These are phyloP conservation scores for Aquilaria yunnanensis DNA, from an alignment of 345 rosid genomes.

Conservation along the genomic window DNA sequence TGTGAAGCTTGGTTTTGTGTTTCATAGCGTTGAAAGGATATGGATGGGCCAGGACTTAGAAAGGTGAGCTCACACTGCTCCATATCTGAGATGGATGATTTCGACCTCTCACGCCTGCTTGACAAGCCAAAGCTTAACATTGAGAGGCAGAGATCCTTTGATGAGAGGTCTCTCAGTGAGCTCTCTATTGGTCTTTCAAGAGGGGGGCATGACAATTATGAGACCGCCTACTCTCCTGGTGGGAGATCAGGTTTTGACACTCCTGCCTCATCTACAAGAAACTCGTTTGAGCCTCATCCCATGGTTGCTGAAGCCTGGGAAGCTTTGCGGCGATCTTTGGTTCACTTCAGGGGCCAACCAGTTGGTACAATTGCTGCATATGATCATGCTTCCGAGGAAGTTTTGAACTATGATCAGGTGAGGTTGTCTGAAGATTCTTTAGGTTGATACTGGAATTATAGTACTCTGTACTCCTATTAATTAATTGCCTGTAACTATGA, in stretches of 20 bases:
- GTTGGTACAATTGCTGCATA: conserved; percentile 87
- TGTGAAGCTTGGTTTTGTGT: neutral
- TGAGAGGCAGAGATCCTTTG: conserved; percentile 86
- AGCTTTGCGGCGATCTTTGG: conserved; percentile 71
- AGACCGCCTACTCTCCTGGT: conserved; percentile 53
- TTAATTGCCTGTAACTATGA: too few species aligned
- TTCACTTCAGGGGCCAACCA: conserved; percentile 72
- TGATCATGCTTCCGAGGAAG: conserved; percentile 97
- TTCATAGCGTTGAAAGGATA: conserved; percentile 22
- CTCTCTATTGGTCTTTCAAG: conserved; percentile 60
- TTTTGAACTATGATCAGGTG: conserved; percentile 97
- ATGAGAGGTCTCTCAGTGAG: conserved; percentile 92
- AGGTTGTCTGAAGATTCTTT: conserved; percentile 11
- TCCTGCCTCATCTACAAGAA: conserved; percentile 70
- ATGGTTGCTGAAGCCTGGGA: conserved; percentile 99
- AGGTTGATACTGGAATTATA: too few species aligned
- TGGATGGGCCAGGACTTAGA: conserved; percentile 66
- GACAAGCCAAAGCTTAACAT: conserved; percentile 85
- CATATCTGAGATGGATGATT: conserved; percentile 65
- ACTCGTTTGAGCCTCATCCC: conserved; percentile 93
- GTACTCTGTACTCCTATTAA: too few species aligned
- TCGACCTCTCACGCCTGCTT: conserved; percentile 69
- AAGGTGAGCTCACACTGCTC: conserved; percentile 79
- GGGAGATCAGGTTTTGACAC: conserved; percentile 70
- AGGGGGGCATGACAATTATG: conserved; percentile 46